phyloP scores from a whole-genome alignment of 345 rosid genomes.

The Eucalyptus polybractea region DNA sequence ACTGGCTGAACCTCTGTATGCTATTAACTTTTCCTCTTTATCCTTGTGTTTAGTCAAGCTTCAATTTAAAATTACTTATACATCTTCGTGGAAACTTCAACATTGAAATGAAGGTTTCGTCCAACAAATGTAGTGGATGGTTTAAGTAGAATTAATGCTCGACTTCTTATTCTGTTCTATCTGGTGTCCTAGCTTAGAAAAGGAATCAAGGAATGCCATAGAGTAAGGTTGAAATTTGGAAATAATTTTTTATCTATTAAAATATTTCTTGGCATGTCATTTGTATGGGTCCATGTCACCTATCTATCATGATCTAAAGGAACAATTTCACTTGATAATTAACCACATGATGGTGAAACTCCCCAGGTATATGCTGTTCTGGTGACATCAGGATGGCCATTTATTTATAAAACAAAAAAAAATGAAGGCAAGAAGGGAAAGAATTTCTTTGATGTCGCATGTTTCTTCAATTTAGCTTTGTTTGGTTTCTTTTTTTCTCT shows the following conservation, averaged over 20 bases:
- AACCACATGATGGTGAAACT: not conserved
- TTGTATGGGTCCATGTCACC: not conserved
- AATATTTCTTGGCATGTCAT: not conserved
- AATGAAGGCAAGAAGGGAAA: not conserved
- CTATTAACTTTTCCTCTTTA: not conserved
- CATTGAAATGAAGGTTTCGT: not conserved
- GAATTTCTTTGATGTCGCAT: not conserved
- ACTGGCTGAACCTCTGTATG: not conserved
- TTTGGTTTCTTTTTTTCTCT: not conserved
- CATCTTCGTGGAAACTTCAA: not conserved
- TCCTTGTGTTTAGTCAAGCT: not conserved
- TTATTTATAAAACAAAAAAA: not conserved
- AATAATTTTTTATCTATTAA: not conserved
- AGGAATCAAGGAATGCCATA: not conserved
- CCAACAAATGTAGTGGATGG: not conserved
- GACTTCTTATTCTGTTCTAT: not conserved
- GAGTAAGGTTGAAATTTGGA: not conserved
- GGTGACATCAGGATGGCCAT: not conserved
- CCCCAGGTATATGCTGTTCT: not conserved
- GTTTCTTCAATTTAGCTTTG: not conserved
- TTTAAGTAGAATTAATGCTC: not conserved
- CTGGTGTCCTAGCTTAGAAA: not conserved
- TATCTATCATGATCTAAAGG: not conserved
- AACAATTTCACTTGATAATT: not conserved
- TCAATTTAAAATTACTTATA: not conserved